Base-by-base conservation (phyloP, 1,139 yeast species). In the Blastobotrys arbuscula region DNA sequence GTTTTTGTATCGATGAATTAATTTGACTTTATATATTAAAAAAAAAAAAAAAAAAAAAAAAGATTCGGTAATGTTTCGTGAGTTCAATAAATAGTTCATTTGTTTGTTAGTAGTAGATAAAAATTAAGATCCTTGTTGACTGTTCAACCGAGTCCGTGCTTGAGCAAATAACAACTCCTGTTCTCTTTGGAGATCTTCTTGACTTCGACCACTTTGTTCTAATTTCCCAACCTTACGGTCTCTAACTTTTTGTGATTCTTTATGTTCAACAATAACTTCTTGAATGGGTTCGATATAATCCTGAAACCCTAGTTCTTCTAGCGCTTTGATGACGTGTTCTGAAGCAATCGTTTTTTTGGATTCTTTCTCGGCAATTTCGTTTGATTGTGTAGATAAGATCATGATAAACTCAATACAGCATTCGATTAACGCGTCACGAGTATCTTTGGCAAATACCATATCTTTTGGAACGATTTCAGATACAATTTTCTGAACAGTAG, bases 281-380 rank as follows among this genome's bases (percentile, higher is more conserved):
- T 86, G 85, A 47, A 92, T 79, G 16, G 88, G 83, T 39, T 84
- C 94, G 47, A 92, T 75, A 64, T 92, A 92, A 55, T 85, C 89
- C 48, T 77, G 78, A 67, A 89, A 92, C 40, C 96, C 99, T 53
- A 92, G 74, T 59, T 87, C 96, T 55, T 81, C 84, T 45, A 92
- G 73, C 0, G 98, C 97, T 63, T 84, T 85, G 53, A 92, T 78
- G 42, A 92, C 97, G 66, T 92, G 99, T 64, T 92, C 98, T 1
- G 96, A 84, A 1, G 97, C 96, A 47, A 92, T 92, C 8, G 99
- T 92, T 68, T 92, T 94, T 67, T 92, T 92, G 46, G 95, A 84
- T 63, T 92, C 98, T 60, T 85, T 85, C 62, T 92, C 98, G 1
- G 98, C 97, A 57, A 92, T 88, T 56, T 94, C 98, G 62, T 94